Evolutionary conservation across 2,329 filamentous ascomycete species (phyloP).

Genomic region (Chaetothyriales sp.): DNA sequence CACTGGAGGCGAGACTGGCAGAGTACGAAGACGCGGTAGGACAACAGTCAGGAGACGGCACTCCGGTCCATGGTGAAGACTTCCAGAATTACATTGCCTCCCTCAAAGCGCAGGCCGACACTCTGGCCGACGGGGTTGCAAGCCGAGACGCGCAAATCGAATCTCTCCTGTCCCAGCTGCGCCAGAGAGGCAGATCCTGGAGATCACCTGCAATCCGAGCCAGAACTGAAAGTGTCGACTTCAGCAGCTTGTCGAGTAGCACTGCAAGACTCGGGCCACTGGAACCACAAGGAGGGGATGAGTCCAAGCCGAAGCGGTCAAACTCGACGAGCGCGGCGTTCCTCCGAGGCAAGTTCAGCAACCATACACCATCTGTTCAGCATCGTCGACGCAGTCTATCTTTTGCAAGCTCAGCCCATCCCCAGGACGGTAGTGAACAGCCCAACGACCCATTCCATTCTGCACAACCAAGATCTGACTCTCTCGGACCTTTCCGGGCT

Average conservation of each 20-base stretch:
- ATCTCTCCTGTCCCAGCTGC: neutral
- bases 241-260: neutral
- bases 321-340: neutral
- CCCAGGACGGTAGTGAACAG: neutral
- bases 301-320: neutral
- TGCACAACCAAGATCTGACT: neutral
- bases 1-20: constrained; percentile 3
- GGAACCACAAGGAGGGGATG: neutral
- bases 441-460: neutral
- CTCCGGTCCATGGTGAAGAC: neutral
- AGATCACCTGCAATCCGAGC: neutral
- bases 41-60: constrained; percentile 1
- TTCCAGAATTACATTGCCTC: neutral
- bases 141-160: neutral
- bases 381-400: neutral
- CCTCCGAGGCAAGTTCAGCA: neutral
- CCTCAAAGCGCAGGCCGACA: neutral
- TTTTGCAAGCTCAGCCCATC: neutral
- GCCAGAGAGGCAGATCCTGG: neutral
- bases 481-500: neutral
- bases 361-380: neutral
- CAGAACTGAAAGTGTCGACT: neutral
- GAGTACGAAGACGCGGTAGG: constrained; percentile 2
- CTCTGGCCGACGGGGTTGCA: neutral
- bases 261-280: neutral